phyloP scores from a whole-genome alignment of 2,329 filamentous ascomycete species.

The Geosmithia putterillii region DNA sequence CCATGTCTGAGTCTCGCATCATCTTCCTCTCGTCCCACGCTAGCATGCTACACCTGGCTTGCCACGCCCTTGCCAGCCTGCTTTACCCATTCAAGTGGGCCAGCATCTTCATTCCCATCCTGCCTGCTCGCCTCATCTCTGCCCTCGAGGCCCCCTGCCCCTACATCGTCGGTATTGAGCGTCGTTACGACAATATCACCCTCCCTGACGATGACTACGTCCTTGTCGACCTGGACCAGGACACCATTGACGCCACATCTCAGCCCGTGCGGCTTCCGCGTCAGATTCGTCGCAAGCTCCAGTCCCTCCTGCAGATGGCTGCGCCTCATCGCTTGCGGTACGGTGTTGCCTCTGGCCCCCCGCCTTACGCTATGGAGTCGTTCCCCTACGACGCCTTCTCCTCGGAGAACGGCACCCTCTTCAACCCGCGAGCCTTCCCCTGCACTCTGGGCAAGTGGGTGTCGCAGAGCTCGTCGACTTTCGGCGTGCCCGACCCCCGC shows the following conservation, averaged over 20 bases:
- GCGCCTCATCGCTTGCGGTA: slow-evolving; percentile 82
- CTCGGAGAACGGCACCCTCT: slow-evolving; percentile 72
- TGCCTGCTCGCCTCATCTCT: slow-evolving; percentile 78
- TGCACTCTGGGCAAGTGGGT: slow-evolving; percentile 78
- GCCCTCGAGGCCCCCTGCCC: slow-evolving; percentile 91
- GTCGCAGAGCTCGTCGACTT: slow-evolving; percentile 77
- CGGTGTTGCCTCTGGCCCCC: slow-evolving; percentile 78
- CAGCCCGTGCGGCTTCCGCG: slow-evolving; percentile 70
- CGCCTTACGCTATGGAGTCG: slow-evolving; percentile 83
- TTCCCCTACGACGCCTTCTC: slow-evolving; percentile 86
- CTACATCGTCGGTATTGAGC: slow-evolving; percentile 92
- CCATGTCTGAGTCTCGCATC: slow-evolving; percentile 84
- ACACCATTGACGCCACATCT: slow-evolving; percentile 75
- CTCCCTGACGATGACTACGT: slow-evolving; percentile 94
- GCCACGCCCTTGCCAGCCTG: slow-evolving; percentile 71
- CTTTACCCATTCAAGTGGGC: slow-evolving; percentile 89
- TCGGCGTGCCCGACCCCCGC: slow-evolving; percentile 53
- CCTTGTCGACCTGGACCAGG: slow-evolving; percentile 82
- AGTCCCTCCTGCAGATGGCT: slow-evolving; percentile 76
- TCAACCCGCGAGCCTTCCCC: slow-evolving; percentile 56
- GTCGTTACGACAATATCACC: slow-evolving; percentile 74
- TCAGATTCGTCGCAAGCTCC: slow-evolving; percentile 80
- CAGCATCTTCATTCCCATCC: slow-evolving; percentile 84
- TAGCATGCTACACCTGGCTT: slow-evolving; percentile 89
- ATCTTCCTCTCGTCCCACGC: slow-evolving; percentile 94